phyloP scores from a whole-genome alignment of 78 protist genomes.

The Dictyostelium intermedium region DNA sequence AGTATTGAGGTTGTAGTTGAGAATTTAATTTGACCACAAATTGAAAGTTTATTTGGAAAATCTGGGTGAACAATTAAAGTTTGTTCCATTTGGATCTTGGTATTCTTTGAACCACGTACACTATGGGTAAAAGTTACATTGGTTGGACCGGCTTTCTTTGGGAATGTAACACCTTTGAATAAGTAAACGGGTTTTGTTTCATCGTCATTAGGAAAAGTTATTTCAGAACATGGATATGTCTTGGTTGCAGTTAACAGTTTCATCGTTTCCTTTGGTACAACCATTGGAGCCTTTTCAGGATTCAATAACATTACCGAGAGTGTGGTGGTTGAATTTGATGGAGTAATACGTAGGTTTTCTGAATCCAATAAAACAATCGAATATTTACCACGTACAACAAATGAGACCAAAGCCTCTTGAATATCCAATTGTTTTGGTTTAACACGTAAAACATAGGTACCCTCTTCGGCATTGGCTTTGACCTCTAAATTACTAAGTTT shows the following conservation, averaged over 20 bases:
- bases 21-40: not conserved
- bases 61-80: slow-evolving; percentile 25
- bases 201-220: not conserved
- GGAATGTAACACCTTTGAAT: not conserved
- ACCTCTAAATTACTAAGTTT: slow-evolving; percentile 11
- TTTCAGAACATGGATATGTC: not conserved
- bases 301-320: not conserved
- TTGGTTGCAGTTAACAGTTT: not conserved
- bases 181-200: slow-evolving; percentile 15
- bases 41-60: not conserved
- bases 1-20: not conserved
- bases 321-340: not conserved
- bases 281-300: slow-evolving; percentile 11
- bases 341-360: not conserved
- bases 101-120: not conserved
- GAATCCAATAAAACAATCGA: not conserved
- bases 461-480: slow-evolving; percentile 13
- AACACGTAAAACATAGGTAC: slow-evolving; percentile 11
- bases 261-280: not conserved
- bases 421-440: slow-evolving; percentile 12
- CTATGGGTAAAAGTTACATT: not conserved
- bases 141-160: slow-evolving; percentile 34
- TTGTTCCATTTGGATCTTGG: slow-evolving; percentile 1
- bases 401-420: slow-evolving; percentile 9
- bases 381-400: slow-evolving; percentile 12